These are phyloP conservation scores for Coniochaeta pulveracea DNA, from an alignment of 2,329 filamentous ascomycete genomes.

Conservation along the genomic window DNA sequence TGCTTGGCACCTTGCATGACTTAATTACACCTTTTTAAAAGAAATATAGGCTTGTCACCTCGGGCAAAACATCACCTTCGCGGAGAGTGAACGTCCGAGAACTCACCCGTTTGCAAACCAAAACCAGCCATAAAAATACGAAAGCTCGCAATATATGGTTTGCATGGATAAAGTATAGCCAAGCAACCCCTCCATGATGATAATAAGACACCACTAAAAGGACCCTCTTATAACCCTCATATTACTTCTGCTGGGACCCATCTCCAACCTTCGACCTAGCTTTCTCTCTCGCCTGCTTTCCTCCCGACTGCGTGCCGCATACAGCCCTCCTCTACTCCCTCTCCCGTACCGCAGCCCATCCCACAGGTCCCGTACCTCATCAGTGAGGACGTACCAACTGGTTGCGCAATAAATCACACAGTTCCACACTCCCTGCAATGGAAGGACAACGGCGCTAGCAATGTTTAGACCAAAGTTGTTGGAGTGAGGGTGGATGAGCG, in stretches of 20 bases:
- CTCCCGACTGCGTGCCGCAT: slow-evolving; percentile 1
- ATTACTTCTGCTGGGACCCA: slow-evolving; percentile 5
- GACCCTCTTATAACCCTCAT: slow-evolving; percentile 12
- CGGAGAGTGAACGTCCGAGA: too few species aligned
- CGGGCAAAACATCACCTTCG: too few species aligned
- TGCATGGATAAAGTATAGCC: too few species aligned
- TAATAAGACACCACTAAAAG: background rate
- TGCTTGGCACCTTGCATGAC: too few species aligned
- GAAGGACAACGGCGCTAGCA: slow-evolving; percentile 59
- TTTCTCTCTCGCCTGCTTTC: background rate
- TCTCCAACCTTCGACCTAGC: background rate
- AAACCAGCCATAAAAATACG: too few species aligned
- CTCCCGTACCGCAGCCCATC: background rate
- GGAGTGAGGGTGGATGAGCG: slow-evolving; percentile 41
- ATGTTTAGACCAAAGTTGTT: slow-evolving; percentile 56
- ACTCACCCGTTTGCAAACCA: too few species aligned
- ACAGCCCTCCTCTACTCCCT: background rate
- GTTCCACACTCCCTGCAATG: slow-evolving; percentile 74
- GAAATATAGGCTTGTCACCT: too few species aligned
- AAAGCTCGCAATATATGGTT: too few species aligned
- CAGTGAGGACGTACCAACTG: slow-evolving; percentile 30
- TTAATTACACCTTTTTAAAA: too few species aligned
- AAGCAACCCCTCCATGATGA: too few species aligned
- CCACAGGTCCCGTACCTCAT: slow-evolving; percentile 11
- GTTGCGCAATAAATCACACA: slow-evolving; percentile 65